These are phyloP conservation scores for Dryas octopetala DNA, from an alignment of 306 rosid species.

Conservation along the genomic window DNA sequence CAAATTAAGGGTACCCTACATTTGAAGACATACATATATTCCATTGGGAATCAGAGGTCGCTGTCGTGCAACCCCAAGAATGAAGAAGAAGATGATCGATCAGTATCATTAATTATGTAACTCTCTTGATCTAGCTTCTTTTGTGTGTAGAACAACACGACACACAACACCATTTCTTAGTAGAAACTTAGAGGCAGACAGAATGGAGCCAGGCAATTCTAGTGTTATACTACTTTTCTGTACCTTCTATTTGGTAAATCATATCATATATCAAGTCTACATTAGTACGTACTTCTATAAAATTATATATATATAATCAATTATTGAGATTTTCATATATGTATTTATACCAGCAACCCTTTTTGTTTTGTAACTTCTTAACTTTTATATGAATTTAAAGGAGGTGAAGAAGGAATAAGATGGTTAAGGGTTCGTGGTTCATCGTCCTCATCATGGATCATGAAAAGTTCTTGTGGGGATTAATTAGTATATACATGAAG, in stretches of 20 bases:
- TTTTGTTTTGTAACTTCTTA: background rate
- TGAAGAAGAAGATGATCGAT: slow-evolving; percentile 4
- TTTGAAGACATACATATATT: slow-evolving; percentile 8
- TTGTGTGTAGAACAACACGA: slow-evolving; percentile 12
- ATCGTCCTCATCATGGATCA: background rate
- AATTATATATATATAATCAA: no score
- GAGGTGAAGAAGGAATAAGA: slow-evolving; percentile 16
- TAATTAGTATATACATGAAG: background rate
- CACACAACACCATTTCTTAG: background rate
- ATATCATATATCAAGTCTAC: no score
- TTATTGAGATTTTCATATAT: background rate
- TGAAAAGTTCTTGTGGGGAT: slow-evolving; percentile 3
- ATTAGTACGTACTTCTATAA: no score
- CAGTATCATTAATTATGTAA: slow-evolving; percentile 18
- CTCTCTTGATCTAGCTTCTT: background rate
- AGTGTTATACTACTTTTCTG: slow-evolving; percentile 21
- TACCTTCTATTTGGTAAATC: slow-evolving; percentile 13
- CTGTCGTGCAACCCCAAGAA: slow-evolving; percentile 23
- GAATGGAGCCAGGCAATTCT: slow-evolving; percentile 77
- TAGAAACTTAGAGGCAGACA: slow-evolving; percentile 52
- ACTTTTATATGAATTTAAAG: background rate
- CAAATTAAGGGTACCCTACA: slow-evolving; percentile 15
- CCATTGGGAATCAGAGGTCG: slow-evolving; percentile 16
- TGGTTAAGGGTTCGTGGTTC: background rate
- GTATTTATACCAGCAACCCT: background rate